Percentiles rank a stretch among this genome's conserved stretches.
phyloP scores from a whole-genome alignment of 2,329 filamentous ascomycete genomes.

The Sclerotinia trifoliorum region DNA sequence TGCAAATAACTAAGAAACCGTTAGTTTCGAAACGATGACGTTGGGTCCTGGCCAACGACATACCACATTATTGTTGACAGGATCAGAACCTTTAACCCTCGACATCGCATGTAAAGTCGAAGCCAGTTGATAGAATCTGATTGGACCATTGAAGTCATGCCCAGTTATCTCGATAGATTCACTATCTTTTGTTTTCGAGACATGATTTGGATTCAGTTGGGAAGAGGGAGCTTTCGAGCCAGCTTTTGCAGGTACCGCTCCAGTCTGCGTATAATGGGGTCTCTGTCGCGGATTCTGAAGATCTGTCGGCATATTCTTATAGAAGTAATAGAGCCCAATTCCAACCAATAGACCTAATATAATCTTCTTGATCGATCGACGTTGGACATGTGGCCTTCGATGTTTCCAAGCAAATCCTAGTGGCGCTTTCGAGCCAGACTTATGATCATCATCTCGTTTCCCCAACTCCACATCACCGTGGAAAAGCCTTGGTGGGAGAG shows the following conservation, averaged over 20 bases:
- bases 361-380: conserved; percentile 49
- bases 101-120: conserved; percentile 60
- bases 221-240: conserved; percentile 21
- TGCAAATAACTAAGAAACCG: conserved; percentile 59
- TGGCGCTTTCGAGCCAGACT: conserved; percentile 39
- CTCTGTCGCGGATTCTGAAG: conserved; percentile 38
- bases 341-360: conserved; percentile 48
- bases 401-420: conserved; percentile 39
- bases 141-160: conserved; percentile 64
- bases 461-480: conserved; percentile 60
- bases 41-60: conserved; percentile 13
- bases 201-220: background rate
- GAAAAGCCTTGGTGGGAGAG: conserved; percentile 45
- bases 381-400: conserved; percentile 49
- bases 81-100: conserved; percentile 51
- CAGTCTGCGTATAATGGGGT: conserved; percentile 42
- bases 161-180: conserved; percentile 35
- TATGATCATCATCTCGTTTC: conserved; percentile 64
- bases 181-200: conserved; percentile 22
- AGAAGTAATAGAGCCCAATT: conserved; percentile 59
- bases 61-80: conserved; percentile 67
- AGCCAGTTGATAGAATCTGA: conserved; percentile 67
- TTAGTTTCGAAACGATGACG: conserved; percentile 20
- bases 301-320: conserved; percentile 60
- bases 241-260: background rate